Percentiles rank a stretch among this genome's conserved stretches.
phyloP scores from a whole-genome alignment of 2,329 filamentous ascomycete genomes.

The Fusarium nygamai region DNA sequence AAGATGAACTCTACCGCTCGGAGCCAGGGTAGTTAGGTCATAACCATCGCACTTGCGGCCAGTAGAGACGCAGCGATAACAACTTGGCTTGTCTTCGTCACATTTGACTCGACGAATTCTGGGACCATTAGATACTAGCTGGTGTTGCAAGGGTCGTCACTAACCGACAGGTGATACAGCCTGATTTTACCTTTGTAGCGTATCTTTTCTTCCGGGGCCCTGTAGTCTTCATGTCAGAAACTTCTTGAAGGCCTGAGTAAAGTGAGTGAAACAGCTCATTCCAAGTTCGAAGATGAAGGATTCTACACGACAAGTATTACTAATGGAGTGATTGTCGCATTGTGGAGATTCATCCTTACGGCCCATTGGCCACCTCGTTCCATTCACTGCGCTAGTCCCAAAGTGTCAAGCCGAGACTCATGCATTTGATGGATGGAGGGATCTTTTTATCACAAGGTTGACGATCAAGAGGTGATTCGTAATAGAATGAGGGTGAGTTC shows the following conservation, averaged over 20 bases:
- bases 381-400: neutral
- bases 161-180: neutral
- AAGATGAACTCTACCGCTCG: rapidly evolving
- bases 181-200: neutral
- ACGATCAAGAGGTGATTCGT: neutral
- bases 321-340: neutral
- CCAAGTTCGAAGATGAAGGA: rapidly evolving
- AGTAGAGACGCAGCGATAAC: neutral
- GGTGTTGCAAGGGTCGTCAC: neutral
- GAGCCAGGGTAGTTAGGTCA: rapidly evolving
- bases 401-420: neutral
- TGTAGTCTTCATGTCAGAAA: rapidly evolving
- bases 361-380: neutral
- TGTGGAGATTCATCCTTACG: rapidly evolving
- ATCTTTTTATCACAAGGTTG: no score
- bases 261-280: neutral
- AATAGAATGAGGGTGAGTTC: neutral
- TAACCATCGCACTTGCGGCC: neutral
- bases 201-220: neutral
- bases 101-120: neutral
- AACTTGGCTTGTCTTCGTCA: neutral
- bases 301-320: neutral
- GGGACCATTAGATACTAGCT: neutral
- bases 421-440: neutral
- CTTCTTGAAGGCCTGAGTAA: rapidly evolving